Conservation (phyloP, 2,329 filamentous ascomycete species). For the Fusarium globosum region DNA sequence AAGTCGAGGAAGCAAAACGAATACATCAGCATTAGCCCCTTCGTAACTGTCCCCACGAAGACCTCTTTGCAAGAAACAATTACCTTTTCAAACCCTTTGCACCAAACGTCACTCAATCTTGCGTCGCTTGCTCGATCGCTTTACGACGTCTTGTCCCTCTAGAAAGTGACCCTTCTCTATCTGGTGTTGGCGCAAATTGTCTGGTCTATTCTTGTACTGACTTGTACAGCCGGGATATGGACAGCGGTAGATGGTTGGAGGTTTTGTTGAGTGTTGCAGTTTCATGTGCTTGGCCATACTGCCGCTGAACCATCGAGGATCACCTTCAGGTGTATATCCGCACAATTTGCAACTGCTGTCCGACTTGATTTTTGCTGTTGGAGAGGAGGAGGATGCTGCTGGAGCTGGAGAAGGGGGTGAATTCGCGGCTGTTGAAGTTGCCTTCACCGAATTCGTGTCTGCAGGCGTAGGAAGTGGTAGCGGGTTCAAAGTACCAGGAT, state of each 20-base stretch:
- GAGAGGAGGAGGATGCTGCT: slow-evolving; percentile 19
- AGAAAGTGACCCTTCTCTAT: slow-evolving; percentile 67
- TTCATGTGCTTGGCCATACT: slow-evolving; percentile 70
- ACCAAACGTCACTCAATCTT: slow-evolving; percentile 47
- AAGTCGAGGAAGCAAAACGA: slow-evolving; percentile 1
- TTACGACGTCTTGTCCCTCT: slow-evolving; percentile 52
- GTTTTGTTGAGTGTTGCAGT: slow-evolving; percentile 61
- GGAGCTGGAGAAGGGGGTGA: slow-evolving; percentile 40
- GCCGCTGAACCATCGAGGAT: slow-evolving; percentile 68
- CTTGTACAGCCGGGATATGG: slow-evolving; percentile 65
- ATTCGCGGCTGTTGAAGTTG: slow-evolving; percentile 38
- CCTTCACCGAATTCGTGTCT: slow-evolving; percentile 32
- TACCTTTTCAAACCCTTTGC: background rate
- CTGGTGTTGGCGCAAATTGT: slow-evolving; percentile 67
- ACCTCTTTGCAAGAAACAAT: background rate
- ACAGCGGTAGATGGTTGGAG: slow-evolving; percentile 64
- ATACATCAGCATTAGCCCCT: background rate
- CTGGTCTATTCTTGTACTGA: slow-evolving; percentile 65
- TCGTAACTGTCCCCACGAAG: background rate
- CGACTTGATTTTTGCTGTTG: slow-evolving; percentile 55
- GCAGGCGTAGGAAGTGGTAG: slow-evolving; percentile 40
- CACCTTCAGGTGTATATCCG: slow-evolving; percentile 65
- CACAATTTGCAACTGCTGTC: slow-evolving; percentile 62
- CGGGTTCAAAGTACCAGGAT: slow-evolving; percentile 25
- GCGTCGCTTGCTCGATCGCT: slow-evolving; percentile 61